A percentile compares a stretch with the other conserved stretches of the same genome.
Evolutionary conservation across 352 stramenopile genomes (phyloP).

Genomic region (Phytophthora palmivora): DNA sequence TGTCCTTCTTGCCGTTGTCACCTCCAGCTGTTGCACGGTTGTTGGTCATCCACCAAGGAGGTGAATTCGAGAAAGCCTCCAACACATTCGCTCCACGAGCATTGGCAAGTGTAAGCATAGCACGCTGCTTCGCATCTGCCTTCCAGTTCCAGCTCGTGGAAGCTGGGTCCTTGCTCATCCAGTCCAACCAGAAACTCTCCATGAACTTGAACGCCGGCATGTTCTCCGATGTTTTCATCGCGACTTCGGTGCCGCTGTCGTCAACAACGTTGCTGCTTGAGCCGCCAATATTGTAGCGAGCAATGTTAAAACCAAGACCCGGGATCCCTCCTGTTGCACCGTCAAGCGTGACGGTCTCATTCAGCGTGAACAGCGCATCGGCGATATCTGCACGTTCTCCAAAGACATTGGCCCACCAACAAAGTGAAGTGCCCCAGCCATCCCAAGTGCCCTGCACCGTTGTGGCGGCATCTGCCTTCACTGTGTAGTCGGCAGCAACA

Average conservation of each 20-base stretch:
- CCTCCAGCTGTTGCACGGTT: constrained; percentile 49
- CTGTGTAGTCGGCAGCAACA: constrained; percentile 32
- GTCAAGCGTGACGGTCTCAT: constrained; percentile 40
- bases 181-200: constrained; percentile 53
- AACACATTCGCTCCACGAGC: constrained; percentile 42
- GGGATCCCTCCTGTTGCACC: constrained; percentile 35
- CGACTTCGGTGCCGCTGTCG: constrained; percentile 42
- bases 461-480: constrained; percentile 28
- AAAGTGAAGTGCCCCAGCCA: constrained; percentile 65
- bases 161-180: constrained; percentile 36
- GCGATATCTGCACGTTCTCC: constrained; percentile 51
- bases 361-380: constrained; percentile 61
- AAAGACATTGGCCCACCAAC: constrained; percentile 69
- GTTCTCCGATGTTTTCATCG: constrained; percentile 47
- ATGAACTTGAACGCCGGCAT: constrained; percentile 54
- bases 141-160: constrained; percentile 55
- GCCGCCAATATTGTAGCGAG: constrained; percentile 67
- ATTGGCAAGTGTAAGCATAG: constrained; percentile 40
- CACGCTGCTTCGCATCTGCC: constrained; percentile 42
- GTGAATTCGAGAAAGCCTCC: constrained; percentile 61
- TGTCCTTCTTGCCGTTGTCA: constrained; percentile 41
- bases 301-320: constrained; percentile 59
- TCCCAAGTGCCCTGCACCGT: constrained; percentile 44
- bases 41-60: constrained; percentile 63
- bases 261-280: constrained; percentile 49